A percentile compares a stretch with the other conserved stretches of the same genome.
phyloP scores from a whole-genome alignment of 805 yeast genomes.

The Pichia deserticola region DNA sequence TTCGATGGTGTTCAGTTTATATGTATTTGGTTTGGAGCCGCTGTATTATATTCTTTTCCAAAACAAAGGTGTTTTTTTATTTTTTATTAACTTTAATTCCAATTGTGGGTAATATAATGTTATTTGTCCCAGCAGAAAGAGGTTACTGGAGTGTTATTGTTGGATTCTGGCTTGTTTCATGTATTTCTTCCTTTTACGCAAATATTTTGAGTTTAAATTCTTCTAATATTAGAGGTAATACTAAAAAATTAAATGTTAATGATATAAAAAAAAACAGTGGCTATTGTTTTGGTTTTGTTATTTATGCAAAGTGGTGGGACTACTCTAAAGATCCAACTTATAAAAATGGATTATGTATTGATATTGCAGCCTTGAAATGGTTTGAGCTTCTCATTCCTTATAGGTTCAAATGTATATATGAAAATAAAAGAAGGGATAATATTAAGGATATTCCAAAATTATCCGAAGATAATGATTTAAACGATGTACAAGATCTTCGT shows the following conservation, averaged over 20 bases:
- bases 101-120: conserved; percentile 18
- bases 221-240: conserved; percentile 56
- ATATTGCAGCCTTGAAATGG: conserved; percentile 37
- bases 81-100: conserved; percentile 17
- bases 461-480: conserved; percentile 19
- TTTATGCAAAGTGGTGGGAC: conserved; percentile 64
- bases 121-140: conserved; percentile 9
- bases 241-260: conserved; percentile 55
- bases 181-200: conserved; percentile 13
- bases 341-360: conserved; percentile 44
- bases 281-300: conserved; percentile 56
- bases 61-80: conserved; percentile 19
- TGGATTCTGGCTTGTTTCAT: conserved; percentile 18
- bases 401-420: conserved; percentile 20
- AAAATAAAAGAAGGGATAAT: conserved; percentile 21
- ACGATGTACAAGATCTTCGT: conserved; percentile 21
- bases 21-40: conserved; percentile 21
- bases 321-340: conserved; percentile 50
- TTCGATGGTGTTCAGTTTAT: conserved; percentile 26
- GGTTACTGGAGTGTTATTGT: conserved; percentile 18
- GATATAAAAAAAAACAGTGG: conserved; percentile 57
- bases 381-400: conserved; percentile 16
- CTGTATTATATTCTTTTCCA: conserved; percentile 14
- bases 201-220: conserved; percentile 15
- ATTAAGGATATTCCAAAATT: conserved; percentile 13